Percentiles rank a stretch among this genome's conserved stretches.
Evolutionary conservation across 129 eudicot genomes (phyloP).

Genomic region (Helichrysum umbraculigerum): DNA sequence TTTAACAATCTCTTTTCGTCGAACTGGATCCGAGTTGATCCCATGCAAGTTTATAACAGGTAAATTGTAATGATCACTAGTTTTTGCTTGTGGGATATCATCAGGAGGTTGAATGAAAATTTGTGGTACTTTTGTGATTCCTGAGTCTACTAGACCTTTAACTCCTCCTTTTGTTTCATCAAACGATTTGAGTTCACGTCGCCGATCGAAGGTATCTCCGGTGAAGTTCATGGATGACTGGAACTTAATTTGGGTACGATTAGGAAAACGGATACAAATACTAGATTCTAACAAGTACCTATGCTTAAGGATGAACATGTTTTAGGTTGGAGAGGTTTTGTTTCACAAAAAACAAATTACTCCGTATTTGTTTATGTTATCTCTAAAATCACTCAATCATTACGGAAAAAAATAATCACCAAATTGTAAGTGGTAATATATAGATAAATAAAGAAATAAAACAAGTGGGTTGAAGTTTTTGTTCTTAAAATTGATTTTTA

Average conservation of each 20-base stretch:
- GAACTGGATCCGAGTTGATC: constrained; percentile 11
- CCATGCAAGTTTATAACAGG: constrained; percentile 41
- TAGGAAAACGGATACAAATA: too few species aligned
- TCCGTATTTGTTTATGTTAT: too few species aligned
- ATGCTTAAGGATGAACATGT: too few species aligned
- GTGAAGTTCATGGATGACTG: constrained; percentile 10
- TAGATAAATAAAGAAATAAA: too few species aligned
- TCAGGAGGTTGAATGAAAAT: constrained; percentile 49
- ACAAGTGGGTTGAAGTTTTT: too few species aligned
- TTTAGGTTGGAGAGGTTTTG: too few species aligned
- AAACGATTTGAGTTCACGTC: constrained; percentile 41
- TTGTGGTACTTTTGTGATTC: constrained; percentile 43
- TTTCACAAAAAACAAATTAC: too few species aligned
- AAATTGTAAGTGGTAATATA: too few species aligned
- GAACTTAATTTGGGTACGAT: too few species aligned
- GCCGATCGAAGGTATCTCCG: constrained; percentile 25
- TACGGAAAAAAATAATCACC: too few species aligned
- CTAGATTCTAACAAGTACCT: background rate
- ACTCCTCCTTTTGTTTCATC: constrained; percentile 53
- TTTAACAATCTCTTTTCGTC: constrained; percentile 24
- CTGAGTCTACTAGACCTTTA: constrained; percentile 49
- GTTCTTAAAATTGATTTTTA: too few species aligned
- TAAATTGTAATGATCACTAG: background rate
- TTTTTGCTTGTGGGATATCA: constrained; percentile 13
- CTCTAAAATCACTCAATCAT: too few species aligned